Conservation (phyloP, 2,329 filamentous ascomycete species). For the Alternaria novae-zelandiae region DNA sequence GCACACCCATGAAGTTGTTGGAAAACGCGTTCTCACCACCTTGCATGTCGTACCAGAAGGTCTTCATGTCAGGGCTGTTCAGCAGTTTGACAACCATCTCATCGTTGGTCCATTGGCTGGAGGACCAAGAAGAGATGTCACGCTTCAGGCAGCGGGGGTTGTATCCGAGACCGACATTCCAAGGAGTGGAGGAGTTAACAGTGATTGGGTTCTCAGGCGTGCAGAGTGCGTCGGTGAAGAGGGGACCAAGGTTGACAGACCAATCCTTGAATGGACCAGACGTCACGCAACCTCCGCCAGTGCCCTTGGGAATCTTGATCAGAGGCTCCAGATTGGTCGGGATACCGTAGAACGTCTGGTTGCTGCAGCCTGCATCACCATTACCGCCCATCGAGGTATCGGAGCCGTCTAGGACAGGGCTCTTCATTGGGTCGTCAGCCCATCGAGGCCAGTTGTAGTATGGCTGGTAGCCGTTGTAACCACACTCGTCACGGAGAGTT, state of each 20-base stretch:
- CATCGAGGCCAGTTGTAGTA: conserved; percentile 42
- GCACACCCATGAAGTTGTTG: conserved; percentile 46
- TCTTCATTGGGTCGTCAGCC: conserved; percentile 44
- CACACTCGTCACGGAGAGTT: conserved; percentile 37
- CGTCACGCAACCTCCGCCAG: conserved; percentile 61
- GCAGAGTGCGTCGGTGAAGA: conserved; percentile 47
- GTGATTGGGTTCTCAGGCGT: conserved; percentile 23
- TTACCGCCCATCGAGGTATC: conserved; percentile 56
- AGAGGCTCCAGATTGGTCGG: conserved; percentile 23
- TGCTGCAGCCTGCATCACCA: conserved; percentile 43
- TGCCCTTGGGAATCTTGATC: conserved; percentile 55
- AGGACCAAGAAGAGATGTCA: conserved; percentile 40
- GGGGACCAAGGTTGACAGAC: conserved; percentile 56
- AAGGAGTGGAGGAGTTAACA: too few relatives aligned
- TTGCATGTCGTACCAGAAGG: conserved; percentile 51
- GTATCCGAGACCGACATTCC: conserved; percentile 27
- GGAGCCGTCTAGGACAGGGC: conserved; percentile 62
- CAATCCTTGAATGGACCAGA: conserved; percentile 59
- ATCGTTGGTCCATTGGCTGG: conserved; percentile 37
- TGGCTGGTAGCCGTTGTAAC: conserved; percentile 38
- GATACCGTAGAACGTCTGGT: conserved; percentile 33
- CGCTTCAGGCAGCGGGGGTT: conserved; percentile 48
- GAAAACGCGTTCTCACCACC: conserved; percentile 33
- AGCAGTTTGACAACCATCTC: conserved; percentile 32
- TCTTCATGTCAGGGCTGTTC: conserved; percentile 39